These are phyloP conservation scores for Termitomyces sp. DNA, from an alignment of 768 basidiomycete species.

Conservation along the genomic window DNA sequence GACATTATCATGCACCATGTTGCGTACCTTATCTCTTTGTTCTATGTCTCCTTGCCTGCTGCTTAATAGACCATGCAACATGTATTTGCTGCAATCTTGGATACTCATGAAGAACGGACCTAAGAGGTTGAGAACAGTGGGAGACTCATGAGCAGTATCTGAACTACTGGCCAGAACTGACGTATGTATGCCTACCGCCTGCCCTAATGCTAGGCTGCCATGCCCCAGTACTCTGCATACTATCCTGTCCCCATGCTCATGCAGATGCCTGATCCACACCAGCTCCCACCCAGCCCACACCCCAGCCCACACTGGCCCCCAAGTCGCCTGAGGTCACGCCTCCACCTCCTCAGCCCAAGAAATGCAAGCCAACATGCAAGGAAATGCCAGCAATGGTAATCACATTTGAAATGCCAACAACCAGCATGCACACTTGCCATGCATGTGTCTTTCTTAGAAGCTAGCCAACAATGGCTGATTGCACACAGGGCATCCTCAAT, in stretches of 20 bases:
- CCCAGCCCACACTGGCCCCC: not conserved
- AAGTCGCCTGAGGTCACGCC: not conserved
- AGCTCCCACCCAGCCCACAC: not conserved
- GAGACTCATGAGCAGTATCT: too few species aligned
- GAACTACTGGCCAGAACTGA: slow-evolving; percentile 2
- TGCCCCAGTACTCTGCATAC: not conserved
- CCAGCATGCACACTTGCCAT: too few species aligned
- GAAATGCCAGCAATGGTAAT: not conserved
- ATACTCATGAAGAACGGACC: slow-evolving; percentile 6
- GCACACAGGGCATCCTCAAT: not conserved
- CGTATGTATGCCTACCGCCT: slow-evolving; percentile 4
- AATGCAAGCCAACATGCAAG: not conserved
- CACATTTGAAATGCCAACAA: too few species aligned
- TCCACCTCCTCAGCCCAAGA: too few species aligned
- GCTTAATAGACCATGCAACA: slow-evolving; percentile 27
- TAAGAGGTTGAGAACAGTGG: slow-evolving; percentile 15
- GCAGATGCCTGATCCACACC: slow-evolving; percentile 8
- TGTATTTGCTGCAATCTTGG: slow-evolving; percentile 20
- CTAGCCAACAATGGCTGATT: too few species aligned
- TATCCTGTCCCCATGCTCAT: not conserved
- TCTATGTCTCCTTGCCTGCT: too few species aligned
- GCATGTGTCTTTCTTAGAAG: too few species aligned
- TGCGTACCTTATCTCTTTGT: too few species aligned
- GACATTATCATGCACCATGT: too few species aligned
- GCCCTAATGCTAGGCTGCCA: too few species aligned